Base-by-base conservation (phyloP, 495 filamentous ascomycete species). In the Xylaria sp. region DNA sequence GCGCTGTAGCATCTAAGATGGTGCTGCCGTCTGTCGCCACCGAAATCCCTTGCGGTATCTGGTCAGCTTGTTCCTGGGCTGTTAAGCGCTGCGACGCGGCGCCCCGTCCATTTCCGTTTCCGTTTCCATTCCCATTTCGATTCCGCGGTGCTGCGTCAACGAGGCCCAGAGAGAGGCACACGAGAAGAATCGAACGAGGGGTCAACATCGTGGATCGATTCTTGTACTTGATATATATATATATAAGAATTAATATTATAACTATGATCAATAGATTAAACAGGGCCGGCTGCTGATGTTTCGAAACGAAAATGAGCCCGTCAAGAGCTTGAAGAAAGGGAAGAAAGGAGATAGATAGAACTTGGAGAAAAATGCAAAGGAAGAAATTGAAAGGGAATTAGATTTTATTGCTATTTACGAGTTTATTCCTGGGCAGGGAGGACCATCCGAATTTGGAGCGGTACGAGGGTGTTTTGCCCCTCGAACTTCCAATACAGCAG, bases 1-100 rank as follows among this genome's bases (percentile, higher is more conserved):
- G 82, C 0, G 80, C 84, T 5, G 81, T 86, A 24, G 77, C 81
- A 71, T 86, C 84, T 41, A 86, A 65, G 40, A 86, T 86, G 8
- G 78, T 84, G 31, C 80, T 82, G 1, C 85, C 83, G 72, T 86
- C 83, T 1, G 82, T 84, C 1, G 85, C 85, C 31, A 66, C 68
- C 19, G 80, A 80, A 21, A 81, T 59, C 31, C 76, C 80, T 62
- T 74, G 78, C 57, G 75, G 73, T 61, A 82, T 72, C 63, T 81
- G 73, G 15, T 79, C 79, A 9, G 79, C 79, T 65, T 84, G 80
- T 61, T 81, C 73, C 59, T 82, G 80, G 3, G 81, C 78, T 0
- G 80, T 84, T 61, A 72, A 46, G 8, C 71, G 68, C 59, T 77
- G 57, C 31, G 68, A 59, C 43, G 68, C 68, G 7, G 5, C 31